phyloP scores from a whole-genome alignment of 331 rosid genomes.

The Prunus yedoensis region DNA sequence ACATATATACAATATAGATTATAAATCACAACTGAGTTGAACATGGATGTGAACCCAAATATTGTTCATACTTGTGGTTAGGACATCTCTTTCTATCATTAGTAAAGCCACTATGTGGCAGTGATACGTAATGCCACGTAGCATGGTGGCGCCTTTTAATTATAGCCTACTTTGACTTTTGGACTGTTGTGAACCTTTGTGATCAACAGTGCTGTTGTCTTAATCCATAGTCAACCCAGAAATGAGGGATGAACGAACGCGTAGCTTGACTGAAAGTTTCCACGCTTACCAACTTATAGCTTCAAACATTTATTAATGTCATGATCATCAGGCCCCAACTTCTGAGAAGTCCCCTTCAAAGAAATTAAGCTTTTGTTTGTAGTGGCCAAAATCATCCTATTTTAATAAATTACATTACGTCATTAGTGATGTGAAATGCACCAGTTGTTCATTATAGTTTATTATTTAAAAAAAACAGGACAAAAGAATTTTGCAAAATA shows the following conservation, averaged over 20 bases:
- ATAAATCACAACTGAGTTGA: no score
- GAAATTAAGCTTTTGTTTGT: neutral
- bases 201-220: neutral
- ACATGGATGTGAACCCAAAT: no score
- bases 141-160: neutral
- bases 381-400: no score
- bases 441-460: neutral
- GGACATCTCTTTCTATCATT: neutral
- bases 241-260: neutral
- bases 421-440: neutral
- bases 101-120: neutral
- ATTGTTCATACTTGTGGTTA: no score
- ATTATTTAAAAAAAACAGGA: no score
- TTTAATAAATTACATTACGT: neutral
- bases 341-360: neutral
- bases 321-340: neutral
- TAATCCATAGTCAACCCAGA: neutral
- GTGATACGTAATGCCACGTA: neutral
- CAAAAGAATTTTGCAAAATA: neutral
- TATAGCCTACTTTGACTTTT: neutral
- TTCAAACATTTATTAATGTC: neutral
- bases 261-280: neutral
- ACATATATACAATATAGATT: no score
- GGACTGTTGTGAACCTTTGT: neutral
- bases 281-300: neutral